Conservation (phyloP, 139 green algal species). For the Picochlorum sp. region DNA sequence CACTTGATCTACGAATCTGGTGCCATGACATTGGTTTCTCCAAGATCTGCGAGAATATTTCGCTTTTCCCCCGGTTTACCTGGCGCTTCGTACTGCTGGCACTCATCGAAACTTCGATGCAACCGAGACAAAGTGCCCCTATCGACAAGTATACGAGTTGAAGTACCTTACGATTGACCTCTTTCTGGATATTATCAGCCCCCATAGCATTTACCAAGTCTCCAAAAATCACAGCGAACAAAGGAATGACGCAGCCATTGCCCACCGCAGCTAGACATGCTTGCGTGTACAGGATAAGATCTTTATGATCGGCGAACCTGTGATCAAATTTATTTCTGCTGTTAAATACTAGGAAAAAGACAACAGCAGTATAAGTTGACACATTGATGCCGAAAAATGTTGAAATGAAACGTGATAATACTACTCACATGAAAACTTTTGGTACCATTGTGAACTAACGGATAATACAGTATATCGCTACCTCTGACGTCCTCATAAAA, state of each 20-base stretch:
- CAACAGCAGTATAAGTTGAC: too few relatives aligned
- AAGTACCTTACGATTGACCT: background rate
- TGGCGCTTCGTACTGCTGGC: background rate
- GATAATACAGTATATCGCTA: too few relatives aligned
- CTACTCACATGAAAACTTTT: too few relatives aligned
- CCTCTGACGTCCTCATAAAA: too few relatives aligned
- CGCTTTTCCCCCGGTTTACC: too few relatives aligned
- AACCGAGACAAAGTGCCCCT: background rate
- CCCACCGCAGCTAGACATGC: background rate
- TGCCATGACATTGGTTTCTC: background rate
- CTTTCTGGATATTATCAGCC: background rate
- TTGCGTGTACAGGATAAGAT: background rate
- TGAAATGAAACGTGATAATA: too few relatives aligned
- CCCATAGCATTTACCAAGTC: background rate
- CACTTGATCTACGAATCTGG: background rate
- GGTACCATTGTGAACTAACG: too few relatives aligned
- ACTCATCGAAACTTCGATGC: background rate
- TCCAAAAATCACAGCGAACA: constrained; percentile 6
- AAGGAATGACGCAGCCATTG: constrained; percentile 1
- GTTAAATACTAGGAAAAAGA: too few relatives aligned
- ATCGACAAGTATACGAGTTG: background rate
- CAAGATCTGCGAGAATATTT: too few relatives aligned
- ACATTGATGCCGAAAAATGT: too few relatives aligned
- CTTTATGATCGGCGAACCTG: background rate
- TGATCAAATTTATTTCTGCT: too few relatives aligned